A percentile compares a stretch with the other conserved stretches of the same genome.
Conservation (phyloP, 1,284 basidiomycete species). For the Thecaphora thlaspeos region DNA sequence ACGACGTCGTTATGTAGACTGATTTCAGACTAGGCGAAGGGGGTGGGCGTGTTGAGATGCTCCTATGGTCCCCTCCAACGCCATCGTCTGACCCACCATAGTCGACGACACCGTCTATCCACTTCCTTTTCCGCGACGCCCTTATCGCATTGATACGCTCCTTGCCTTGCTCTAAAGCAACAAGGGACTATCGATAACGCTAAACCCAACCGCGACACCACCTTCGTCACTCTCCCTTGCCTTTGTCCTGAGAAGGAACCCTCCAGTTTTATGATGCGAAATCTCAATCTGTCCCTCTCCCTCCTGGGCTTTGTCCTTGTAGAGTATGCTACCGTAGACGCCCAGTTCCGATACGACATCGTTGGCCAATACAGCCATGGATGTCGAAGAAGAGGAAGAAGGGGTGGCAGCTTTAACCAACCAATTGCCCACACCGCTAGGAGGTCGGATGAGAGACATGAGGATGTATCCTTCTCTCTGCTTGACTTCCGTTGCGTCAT, state of each 20-base stretch:
- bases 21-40: too few species aligned
- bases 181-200: conserved; percentile 77
- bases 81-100: too few species aligned
- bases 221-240: conserved; percentile 90
- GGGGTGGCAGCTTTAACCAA: conserved; percentile 65
- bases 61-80: too few species aligned
- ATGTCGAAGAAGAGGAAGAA: too few species aligned
- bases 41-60: too few species aligned
- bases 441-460: conserved; percentile 85
- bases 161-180: conserved; percentile 66
- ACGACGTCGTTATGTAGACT: too few species aligned
- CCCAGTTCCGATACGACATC: conserved; percentile 89
- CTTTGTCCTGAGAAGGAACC: conserved; percentile 89
- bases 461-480: conserved; percentile 75
- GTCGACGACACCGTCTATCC: too few species aligned
- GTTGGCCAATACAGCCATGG: conserved; percentile 56
- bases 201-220: conserved; percentile 87
- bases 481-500: too few species aligned
- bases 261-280: conserved; percentile 66
- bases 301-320: conserved; percentile 58
- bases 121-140: too few species aligned
- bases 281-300: conserved; percentile 51
- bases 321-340: conserved; percentile 84
- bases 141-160: too few species aligned
- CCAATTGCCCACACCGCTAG: conserved; percentile 68